Base-by-base conservation (phyloP, 148 eudicot genomes). In the Rhododendron ovatum region DNA sequence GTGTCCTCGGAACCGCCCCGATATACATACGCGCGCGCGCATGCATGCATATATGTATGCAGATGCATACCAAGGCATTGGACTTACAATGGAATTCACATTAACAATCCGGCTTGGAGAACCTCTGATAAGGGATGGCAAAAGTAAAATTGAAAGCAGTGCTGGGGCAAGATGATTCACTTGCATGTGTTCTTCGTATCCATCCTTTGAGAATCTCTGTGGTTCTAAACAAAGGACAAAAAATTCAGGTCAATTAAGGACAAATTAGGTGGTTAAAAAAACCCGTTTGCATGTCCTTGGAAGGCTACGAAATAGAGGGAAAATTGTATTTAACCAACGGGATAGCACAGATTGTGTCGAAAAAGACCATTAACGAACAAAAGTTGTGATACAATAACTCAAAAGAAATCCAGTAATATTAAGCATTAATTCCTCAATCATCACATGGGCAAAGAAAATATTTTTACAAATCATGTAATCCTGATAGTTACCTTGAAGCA, bases 131-230 rank as follows among this genome's bases (percentile, higher is more conserved):
- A 96, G 94, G 53, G 99, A 96, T 47, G 99, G 99, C 88, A 96
- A 89, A 86, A 96, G 94, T 89, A 96, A 89, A 84, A 96, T 33
- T 11, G 97, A 93, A 53, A 96, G 93, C 89, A 96, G 84, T 83
- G 99, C 99, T 74, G 99, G 97, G 83, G 98, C 96, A 65, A 96
- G 91, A 90, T 96, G 99, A 88, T 96, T 96, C 87, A 95, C 99
- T 95, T 96, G 99, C 98, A 96, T 90, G 90, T 96, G 99, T 86
- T 91, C 94, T 91, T 96, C 99, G 86, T 93, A 88, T 30, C 94
- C 98, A 82, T 96, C 96, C 84, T 90, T 93, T 13, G 98, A 96
- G 85, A 96, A 92, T 81, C 91, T 95, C 84, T 96, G 99, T 63
- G 98, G 95, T 91, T 96, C 99, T 95, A 83, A 76, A 89, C n/a